phyloP scores from a whole-genome alignment of 75 land plant species.

The Ceratopteris richardii region DNA sequence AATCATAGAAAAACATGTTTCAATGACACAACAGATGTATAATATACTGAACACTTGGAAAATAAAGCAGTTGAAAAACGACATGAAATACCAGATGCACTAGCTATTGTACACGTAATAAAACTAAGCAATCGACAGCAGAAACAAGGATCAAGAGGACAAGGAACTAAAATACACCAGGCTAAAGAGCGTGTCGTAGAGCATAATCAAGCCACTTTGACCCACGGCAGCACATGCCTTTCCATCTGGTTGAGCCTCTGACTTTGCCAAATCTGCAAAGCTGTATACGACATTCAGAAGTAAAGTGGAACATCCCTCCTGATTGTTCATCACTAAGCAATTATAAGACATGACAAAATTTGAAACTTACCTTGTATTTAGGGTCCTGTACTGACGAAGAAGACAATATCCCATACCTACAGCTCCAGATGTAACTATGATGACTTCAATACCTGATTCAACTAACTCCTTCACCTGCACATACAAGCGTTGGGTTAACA shows the following conservation, averaged over 20 bases:
- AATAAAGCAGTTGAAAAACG: too few relatives aligned
- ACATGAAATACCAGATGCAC: too few relatives aligned
- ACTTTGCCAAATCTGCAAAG: constrained; percentile 29
- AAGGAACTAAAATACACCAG: constrained; percentile 7
- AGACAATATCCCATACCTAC: constrained; percentile 24
- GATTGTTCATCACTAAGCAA: neutral
- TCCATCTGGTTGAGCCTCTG: constrained; percentile 26
- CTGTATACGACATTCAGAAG: constrained; percentile 9
- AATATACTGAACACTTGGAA: too few relatives aligned
- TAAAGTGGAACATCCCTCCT: too few relatives aligned
- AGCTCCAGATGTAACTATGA: constrained; percentile 32
- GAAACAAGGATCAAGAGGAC: too few relatives aligned
- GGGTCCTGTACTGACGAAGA: constrained; percentile 24
- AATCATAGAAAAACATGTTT: too few relatives aligned
- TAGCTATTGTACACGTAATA: too few relatives aligned
- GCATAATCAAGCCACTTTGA: constrained; percentile 28
- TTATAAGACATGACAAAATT: too few relatives aligned
- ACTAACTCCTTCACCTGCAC: constrained; percentile 27
- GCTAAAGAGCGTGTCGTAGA: constrained; percentile 30
- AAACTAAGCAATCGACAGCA: too few relatives aligned
- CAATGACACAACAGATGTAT: too few relatives aligned
- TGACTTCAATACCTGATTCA: constrained; percentile 27
- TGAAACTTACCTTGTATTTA: constrained; percentile 32
- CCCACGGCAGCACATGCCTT: constrained; percentile 37
- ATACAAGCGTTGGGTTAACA: too few relatives aligned